Evolutionary conservation across 805 yeast species (phyloP), one percentile per base, ranked within the genome.

Genomic region (Brettanomyces naardenensis): DNA sequence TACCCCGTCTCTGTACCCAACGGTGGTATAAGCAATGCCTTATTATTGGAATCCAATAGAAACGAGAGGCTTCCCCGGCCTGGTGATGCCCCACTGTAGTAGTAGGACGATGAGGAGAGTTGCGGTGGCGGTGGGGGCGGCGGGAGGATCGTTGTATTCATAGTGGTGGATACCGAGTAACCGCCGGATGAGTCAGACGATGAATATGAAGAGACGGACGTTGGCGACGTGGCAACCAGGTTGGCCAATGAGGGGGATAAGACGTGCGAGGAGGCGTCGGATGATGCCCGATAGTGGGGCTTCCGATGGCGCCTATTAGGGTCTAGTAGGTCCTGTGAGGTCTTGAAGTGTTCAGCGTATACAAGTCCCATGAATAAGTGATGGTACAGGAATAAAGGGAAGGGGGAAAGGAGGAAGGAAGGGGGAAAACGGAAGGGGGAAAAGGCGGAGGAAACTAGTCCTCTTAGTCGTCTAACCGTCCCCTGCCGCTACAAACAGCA

Each of bases 311-410:
- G 26, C 26, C 26, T 7, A 11, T 23, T 7, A 11, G 26, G 11
- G 11, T 23, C 26, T 9, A 23, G 26, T 11, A 23, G 11, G 13
- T 11, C 28, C 6, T 11, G 33, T 9, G 42, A 25, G 7, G 57
- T 47, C 36, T 43, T 50, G 44, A 53, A 56, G 34, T 54, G 50
- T 23, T 56, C 56, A 4, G 60, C 48, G 43, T 52, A 55, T 21
- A 55, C 47, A 19, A 56, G 44, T 9, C 61, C 61, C 61, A 56
- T 56, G 19, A 19, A 25, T 9, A 9, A 14, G 9, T 13, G 31
- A 9, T 28, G 31, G 17, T 14, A 18, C 22, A 15, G 9, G 28
- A 6, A 28, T 15, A 31, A 28, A 20, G 23, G 25, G 4, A 29
- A 25, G 27, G 21, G 28, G 17, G 22, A 13, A 14, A 15, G 25